These are phyloP conservation scores for Neurospora sp. DNA, from an alignment of 495 filamentous ascomycete species.

Conservation along the genomic window DNA sequence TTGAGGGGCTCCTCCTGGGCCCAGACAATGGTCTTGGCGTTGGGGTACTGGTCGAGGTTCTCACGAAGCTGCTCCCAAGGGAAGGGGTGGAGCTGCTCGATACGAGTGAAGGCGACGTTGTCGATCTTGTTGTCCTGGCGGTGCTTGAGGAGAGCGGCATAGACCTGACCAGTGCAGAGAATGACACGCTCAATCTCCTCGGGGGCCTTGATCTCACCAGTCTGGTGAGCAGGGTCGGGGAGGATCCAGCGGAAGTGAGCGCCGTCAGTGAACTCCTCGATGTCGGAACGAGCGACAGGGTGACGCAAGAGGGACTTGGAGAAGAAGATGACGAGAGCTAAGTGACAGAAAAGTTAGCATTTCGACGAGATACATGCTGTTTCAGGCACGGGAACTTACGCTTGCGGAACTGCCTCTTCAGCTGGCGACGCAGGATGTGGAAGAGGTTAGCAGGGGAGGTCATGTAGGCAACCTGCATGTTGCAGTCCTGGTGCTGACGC, in stretches of 20 bases:
- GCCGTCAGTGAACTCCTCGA: slow-evolving; percentile 82
- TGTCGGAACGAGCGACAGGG: slow-evolving; percentile 74
- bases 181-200: slow-evolving; percentile 91
- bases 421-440: slow-evolving; percentile 92
- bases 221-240: slow-evolving; percentile 70
- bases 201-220: slow-evolving; percentile 57
- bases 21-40: slow-evolving; percentile 94
- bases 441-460: slow-evolving; percentile 89
- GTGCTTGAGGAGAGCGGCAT: slow-evolving; percentile 80
- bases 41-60: slow-evolving; percentile 92
- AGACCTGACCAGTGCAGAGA: slow-evolving; percentile 91
- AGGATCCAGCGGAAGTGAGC: slow-evolving; percentile 96
- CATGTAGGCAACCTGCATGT: slow-evolving; percentile 97
- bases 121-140: slow-evolving; percentile 74
- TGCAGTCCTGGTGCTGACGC: slow-evolving; percentile 97
- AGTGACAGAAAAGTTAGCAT: slow-evolving; percentile 26
- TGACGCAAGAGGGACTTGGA: slow-evolving; percentile 90
- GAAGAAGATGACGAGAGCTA: slow-evolving; percentile 94
- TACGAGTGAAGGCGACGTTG: slow-evolving; percentile 83
- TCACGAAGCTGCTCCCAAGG: slow-evolving; percentile 93
- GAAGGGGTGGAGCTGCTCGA: slow-evolving; percentile 98
- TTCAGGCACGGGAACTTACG: slow-evolving; percentile 48
- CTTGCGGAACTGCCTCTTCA: slow-evolving; percentile 98
- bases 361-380: not conserved
- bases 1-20: slow-evolving; percentile 95